phyloP scores from a whole-genome alignment of 139 green algal species.

The Asterochloris erici region DNA sequence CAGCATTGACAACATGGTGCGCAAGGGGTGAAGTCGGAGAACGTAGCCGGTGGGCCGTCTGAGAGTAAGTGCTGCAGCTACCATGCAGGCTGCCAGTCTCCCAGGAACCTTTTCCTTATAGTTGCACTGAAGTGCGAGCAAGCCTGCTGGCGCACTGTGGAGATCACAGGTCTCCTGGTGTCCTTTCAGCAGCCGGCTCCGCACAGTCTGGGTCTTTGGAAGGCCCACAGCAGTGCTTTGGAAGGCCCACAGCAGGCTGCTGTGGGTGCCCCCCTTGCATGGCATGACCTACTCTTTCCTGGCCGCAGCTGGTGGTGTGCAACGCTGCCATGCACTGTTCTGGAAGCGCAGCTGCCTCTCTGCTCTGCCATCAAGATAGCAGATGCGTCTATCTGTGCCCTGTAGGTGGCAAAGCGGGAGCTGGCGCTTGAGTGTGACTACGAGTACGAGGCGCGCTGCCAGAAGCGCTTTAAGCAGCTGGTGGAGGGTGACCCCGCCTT shows the following conservation, averaged over 20 bases:
- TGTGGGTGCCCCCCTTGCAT: not conserved
- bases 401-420: constrained; percentile 84
- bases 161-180: not conserved
- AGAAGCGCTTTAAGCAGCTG: constrained; percentile 59
- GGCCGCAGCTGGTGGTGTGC: not conserved
- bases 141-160: not conserved
- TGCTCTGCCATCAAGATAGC: not conserved
- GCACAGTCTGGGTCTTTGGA: too few relatives aligned
- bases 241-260: too few relatives aligned
- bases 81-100: too few relatives aligned
- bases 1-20: too few relatives aligned
- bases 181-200: not conserved
- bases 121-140: too few relatives aligned
- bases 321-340: not conserved
- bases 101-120: too few relatives aligned
- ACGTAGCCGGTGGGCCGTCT: too few relatives aligned
- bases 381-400: not conserved
- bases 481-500: constrained; percentile 43
- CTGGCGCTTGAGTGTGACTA: constrained; percentile 95
- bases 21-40: too few relatives aligned
- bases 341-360: not conserved
- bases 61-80: too few relatives aligned
- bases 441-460: constrained; percentile 50
- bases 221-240: too few relatives aligned
- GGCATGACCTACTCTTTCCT: not conserved